Evolutionary conservation across 768 basidiomycete species (phyloP).

Genomic region (Peribolospora kevripleyi): DNA sequence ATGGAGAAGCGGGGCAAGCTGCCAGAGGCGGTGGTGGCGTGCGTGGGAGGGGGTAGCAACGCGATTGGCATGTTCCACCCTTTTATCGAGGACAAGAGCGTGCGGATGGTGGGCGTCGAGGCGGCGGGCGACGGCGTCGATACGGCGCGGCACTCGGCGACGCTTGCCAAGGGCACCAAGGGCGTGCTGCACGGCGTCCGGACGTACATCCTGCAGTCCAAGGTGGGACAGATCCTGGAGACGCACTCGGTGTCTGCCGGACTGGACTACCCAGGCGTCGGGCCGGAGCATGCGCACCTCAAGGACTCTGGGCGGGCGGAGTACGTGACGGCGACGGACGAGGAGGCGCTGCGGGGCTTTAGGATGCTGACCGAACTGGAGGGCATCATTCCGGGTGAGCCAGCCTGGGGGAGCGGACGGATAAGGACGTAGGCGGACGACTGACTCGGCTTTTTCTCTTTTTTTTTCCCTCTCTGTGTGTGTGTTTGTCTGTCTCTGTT

Average conservation of each 20-base stretch:
- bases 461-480: background rate
- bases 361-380: conserved; percentile 71
- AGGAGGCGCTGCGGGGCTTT: conserved; percentile 80
- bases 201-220: conserved; percentile 78
- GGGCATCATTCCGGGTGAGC: conserved; percentile 76
- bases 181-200: conserved; percentile 90
- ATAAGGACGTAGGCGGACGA: too few relatives aligned
- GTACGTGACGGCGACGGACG: conserved; percentile 79
- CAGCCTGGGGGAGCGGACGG: too few relatives aligned
- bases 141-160: conserved; percentile 73
- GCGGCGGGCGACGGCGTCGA: conserved; percentile 87
- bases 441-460: background rate
- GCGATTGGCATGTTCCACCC: conserved; percentile 96
- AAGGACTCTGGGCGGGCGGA: conserved; percentile 85
- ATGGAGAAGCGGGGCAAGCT: conserved; percentile 49
- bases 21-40: conserved; percentile 82
- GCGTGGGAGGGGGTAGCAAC: conserved; percentile 92
- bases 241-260: conserved; percentile 95
- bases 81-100: conserved; percentile 68
- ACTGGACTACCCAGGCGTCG: conserved; percentile 88
- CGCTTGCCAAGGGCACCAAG: conserved; percentile 66
- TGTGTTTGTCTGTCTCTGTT: background rate
- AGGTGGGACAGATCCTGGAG: conserved; percentile 78
- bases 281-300: conserved; percentile 92
- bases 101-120: conserved; percentile 78